Conservation (phyloP, 768 basidiomycete genomes). For the Tulasnella sp. region DNA sequence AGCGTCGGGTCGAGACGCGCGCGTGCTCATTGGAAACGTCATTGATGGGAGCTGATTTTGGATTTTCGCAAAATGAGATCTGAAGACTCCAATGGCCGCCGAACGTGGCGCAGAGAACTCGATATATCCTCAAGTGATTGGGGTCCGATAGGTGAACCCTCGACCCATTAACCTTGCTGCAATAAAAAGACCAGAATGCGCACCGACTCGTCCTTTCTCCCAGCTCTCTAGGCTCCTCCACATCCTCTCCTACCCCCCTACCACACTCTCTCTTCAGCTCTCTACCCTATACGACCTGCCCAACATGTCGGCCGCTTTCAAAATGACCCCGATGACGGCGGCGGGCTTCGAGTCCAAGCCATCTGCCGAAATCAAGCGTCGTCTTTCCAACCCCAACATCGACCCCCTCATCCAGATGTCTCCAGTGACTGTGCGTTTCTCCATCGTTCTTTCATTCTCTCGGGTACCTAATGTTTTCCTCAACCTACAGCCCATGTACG, state of each 20-base stretch:
- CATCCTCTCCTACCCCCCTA: neutral
- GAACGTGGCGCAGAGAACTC: constrained; percentile 3
- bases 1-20: neutral
- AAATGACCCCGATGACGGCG: constrained; percentile 28
- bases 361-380: constrained; percentile 31
- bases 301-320: constrained; percentile 8
- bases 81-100: neutral
- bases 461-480: neutral
- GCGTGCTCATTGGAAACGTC: neutral
- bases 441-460: neutral
- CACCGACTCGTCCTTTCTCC: neutral
- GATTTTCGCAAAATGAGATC: neutral
- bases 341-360: constrained; percentile 31
- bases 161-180: constrained; percentile 12
- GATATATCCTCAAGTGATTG: constrained; percentile 7
- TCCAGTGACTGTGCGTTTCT: constrained; percentile 3
- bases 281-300: neutral
- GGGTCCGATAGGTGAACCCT: constrained; percentile 20
- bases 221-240: constrained; percentile 14
- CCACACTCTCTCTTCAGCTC: neutral
- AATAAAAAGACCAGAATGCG: constrained; percentile 9
- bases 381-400: constrained; percentile 30
- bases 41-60: neutral
- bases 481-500: constrained; percentile 74
- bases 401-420: constrained; percentile 19